Base-by-base conservation (phyloP, 495 filamentous ascomycete species). In the Ramalina intermedia region DNA sequence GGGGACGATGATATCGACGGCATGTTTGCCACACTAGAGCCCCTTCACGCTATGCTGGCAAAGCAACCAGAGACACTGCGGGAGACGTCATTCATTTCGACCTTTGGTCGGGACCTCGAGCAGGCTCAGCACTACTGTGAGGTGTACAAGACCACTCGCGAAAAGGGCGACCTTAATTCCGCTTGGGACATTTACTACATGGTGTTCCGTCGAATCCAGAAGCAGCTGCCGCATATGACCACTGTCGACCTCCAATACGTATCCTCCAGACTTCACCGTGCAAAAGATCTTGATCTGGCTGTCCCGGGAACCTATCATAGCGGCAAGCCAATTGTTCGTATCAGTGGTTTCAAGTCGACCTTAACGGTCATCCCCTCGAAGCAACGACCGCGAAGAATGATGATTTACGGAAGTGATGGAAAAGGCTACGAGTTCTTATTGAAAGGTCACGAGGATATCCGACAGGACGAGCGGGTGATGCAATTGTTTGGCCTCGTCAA, bases 151-250 rank as follows among this genome's bases (percentile, higher is more conserved):
- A 75, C 78, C 26, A 89, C 87, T 1, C 74, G 82, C 38, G 91
- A 99, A 54, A 78, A 88, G 49, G 89, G 87, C 41, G 93, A 99
- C 59, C 73, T 99, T 41, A 96, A 95, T 61, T 86, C 91, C 61
- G 91, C 91, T 4, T 99, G 91, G 91, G 91, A 99, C 65, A 73
- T 99, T 6, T 99, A 99, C 63, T 96, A 99, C 61, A 87, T 91
- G 35, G 93, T 82, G 6, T 96, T 99, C 80, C 80, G 87, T 35
- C 87, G 91, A 55, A 96, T 99, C 63, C 84, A 80, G n/a, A 74
- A 87, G 44, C 91, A 99, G 60, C 72, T 96, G 18, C 87, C 87
- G 2, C 87, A 94, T 52, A 71, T 96, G 54, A 90, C 85, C 42
- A 84, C 79, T 40, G 71, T 99, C n/a, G 93, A 96, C 60, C 71